Conservation (phyloP, 306 rosid genomes). For the Medicago ruthenica region DNA sequence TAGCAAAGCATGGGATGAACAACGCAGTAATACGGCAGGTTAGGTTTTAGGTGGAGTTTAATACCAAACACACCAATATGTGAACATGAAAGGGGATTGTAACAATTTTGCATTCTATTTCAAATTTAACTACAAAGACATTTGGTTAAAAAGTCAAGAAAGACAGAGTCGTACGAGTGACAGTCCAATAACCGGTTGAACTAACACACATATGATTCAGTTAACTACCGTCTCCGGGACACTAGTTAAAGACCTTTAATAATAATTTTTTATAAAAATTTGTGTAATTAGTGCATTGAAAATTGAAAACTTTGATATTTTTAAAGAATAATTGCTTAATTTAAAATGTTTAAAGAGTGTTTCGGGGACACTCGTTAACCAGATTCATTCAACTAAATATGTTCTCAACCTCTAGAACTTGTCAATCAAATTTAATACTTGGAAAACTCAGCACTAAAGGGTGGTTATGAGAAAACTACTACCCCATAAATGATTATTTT, state of each 20-base stretch:
- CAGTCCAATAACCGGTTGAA: slow-evolving; percentile 36
- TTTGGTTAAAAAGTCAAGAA: neutral
- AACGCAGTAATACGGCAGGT: no score
- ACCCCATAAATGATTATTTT: neutral
- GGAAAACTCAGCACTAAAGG: neutral
- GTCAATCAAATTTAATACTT: neutral
- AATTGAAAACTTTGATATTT: no score
- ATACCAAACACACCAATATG: neutral
- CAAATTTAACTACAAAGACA: neutral
- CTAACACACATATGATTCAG: slow-evolving; percentile 32
- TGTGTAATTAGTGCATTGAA: no score
- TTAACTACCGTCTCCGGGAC: no score
- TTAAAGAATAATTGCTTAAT: no score
- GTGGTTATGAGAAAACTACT: slow-evolving; percentile 23
- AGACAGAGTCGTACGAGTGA: neutral
- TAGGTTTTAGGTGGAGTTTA: neutral
- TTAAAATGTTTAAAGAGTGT: no score
- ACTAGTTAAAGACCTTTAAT: no score
- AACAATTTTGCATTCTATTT: neutral
- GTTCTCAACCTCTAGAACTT: neutral
- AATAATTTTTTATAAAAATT: no score
- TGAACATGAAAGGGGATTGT: neutral
- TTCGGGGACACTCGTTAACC: no score
- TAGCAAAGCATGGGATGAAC: no score
- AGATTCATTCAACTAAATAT: slow-evolving; percentile 23